phyloP scores from a whole-genome alignment of 192 early-diverging fungal genomes.

The Cladochytrium replicatum region DNA sequence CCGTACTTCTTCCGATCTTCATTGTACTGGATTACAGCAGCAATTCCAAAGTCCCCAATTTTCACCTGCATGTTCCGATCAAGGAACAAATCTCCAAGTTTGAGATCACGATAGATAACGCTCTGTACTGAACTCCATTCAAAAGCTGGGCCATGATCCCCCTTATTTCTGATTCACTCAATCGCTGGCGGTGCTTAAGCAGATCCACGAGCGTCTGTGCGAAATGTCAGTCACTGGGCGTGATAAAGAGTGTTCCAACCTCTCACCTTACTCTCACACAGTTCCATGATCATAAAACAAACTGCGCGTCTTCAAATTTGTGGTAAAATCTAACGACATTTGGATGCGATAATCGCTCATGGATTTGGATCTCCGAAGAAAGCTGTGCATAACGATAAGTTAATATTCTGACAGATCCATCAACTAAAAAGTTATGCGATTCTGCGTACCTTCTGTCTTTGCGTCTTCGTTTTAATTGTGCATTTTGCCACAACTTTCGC shows the following conservation, averaged over 20 bases:
- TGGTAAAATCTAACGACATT: constrained; percentile 71
- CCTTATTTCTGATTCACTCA: constrained; percentile 85
- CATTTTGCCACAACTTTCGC: too few relatives aligned
- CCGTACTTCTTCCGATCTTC: constrained; percentile 86
- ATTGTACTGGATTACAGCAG: constrained; percentile 64
- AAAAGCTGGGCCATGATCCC: constrained; percentile 79
- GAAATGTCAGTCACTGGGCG: too few relatives aligned
- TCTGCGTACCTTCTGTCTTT: too few relatives aligned
- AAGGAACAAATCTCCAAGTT: constrained; percentile 88
- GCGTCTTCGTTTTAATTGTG: too few relatives aligned
- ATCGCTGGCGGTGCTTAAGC: constrained; percentile 58
- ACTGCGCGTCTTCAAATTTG: constrained; percentile 79
- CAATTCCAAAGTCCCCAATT: constrained; percentile 93
- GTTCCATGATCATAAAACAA: constrained; percentile 84
- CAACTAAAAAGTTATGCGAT: too few relatives aligned
- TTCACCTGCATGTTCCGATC: constrained; percentile 72
- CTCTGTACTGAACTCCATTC: constrained; percentile 60
- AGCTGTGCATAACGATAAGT: too few relatives aligned
- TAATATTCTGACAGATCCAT: too few relatives aligned
- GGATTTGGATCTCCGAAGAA: constrained; percentile 70
- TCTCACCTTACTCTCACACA: constrained; percentile 73
- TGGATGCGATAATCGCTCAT: constrained; percentile 58
- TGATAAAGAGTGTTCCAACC: too few relatives aligned
- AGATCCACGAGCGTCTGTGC: constrained; percentile 74
- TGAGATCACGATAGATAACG: constrained; percentile 94